These are phyloP conservation scores for Tricholoma hemisulphureum DNA, from an alignment of 768 basidiomycete species.

Conservation along the genomic window DNA sequence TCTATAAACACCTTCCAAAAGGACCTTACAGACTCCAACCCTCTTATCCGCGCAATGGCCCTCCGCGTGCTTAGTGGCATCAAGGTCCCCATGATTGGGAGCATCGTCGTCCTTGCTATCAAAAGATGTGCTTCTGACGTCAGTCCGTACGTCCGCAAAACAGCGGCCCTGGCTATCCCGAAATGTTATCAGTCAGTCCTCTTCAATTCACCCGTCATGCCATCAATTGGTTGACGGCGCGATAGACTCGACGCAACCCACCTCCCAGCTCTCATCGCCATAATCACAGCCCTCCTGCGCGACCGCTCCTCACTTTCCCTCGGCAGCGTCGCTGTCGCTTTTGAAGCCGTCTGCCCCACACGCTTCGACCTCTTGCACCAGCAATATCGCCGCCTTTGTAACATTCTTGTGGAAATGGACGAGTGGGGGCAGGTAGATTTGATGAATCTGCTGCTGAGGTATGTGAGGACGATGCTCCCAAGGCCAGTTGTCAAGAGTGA, in stretches of 20 bases:
- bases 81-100: slow-evolving; percentile 83
- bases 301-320: slow-evolving; percentile 86
- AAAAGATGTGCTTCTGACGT: slow-evolving; percentile 90
- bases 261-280: slow-evolving; percentile 64
- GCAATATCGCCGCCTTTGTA: slow-evolving; percentile 84
- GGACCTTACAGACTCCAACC: slow-evolving; percentile 88
- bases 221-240: neutral
- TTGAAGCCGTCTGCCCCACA: slow-evolving; percentile 83
- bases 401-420: slow-evolving; percentile 84
- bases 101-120: slow-evolving; percentile 82
- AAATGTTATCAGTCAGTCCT: slow-evolving; percentile 76
- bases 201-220: neutral
- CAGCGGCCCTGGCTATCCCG: slow-evolving; percentile 85
- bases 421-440: slow-evolving; percentile 94
- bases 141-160: slow-evolving; percentile 94
- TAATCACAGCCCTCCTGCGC: slow-evolving; percentile 61
- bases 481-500: slow-evolving; percentile 45
- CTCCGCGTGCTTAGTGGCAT: slow-evolving; percentile 91
- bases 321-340: slow-evolving; percentile 83
- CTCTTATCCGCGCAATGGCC: slow-evolving; percentile 95
- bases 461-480: slow-evolving; percentile 81
- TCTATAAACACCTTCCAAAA: slow-evolving; percentile 99
- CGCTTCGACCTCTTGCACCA: slow-evolving; percentile 84
- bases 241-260: slow-evolving; percentile 73
- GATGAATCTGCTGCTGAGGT: slow-evolving; percentile 74